Percentiles rank a stretch among this genome's conserved stretches.
Evolutionary conservation across 495 filamentous ascomycete species (phyloP).

Genomic region (Neurospora sp.): DNA sequence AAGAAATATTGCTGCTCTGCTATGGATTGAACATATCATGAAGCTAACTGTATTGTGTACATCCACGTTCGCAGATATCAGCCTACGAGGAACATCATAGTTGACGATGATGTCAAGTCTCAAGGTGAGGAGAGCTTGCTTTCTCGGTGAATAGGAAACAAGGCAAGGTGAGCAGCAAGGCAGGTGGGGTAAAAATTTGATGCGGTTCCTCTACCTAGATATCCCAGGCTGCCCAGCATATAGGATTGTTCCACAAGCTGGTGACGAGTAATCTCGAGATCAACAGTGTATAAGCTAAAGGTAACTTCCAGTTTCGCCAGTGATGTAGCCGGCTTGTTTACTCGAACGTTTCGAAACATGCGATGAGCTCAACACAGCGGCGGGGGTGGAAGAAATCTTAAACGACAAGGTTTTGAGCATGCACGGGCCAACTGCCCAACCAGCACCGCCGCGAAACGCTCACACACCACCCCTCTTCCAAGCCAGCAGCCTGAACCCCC

Average conservation of each 20-base stretch:
- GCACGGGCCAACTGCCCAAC: background rate
- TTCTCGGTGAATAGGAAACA: background rate
- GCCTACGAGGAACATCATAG: background rate
- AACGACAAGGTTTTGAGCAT: background rate
- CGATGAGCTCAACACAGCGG: background rate
- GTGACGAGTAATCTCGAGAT: background rate
- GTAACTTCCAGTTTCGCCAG: background rate
- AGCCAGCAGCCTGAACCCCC: background rate
- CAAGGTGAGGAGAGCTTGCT: background rate
- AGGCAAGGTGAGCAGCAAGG: constrained; percentile 5
- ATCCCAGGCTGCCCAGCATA: background rate
- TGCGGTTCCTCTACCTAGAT: background rate
- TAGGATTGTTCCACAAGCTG: background rate
- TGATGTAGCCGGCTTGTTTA: background rate
- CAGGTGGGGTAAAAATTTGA: constrained; percentile 23
- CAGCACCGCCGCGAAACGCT: background rate
- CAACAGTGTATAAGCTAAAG: background rate
- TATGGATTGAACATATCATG: background rate
- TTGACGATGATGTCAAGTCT: background rate
- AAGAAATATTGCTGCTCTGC: too few species aligned
- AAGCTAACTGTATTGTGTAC: background rate
- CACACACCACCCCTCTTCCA: background rate
- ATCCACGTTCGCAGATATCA: background rate
- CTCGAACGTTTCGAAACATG: background rate
- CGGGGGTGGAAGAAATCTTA: background rate